Evolutionary conservation across 805 yeast species (phyloP).

Genomic region (Starmerella stigmatis): DNA sequence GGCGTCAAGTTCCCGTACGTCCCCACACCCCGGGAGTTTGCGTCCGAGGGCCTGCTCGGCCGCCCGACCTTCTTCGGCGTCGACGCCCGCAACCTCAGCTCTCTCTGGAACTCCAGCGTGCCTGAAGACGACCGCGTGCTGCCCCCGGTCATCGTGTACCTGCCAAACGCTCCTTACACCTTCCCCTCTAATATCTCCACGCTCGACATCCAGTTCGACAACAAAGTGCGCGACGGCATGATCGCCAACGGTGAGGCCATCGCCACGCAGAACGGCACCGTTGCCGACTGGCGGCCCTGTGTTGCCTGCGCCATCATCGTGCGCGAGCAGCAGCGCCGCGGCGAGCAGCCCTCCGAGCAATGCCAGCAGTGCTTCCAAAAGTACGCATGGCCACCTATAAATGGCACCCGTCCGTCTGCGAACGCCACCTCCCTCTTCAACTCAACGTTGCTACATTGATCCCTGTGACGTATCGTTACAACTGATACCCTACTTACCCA

Average conservation of each 20-base stretch:
- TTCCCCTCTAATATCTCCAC: constrained; percentile 57
- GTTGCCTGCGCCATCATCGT: constrained; percentile 67
- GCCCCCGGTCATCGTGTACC: constrained; percentile 52
- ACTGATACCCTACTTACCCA: no score
- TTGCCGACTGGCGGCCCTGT: constrained; percentile 53
- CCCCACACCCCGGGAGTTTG: constrained; percentile 35
- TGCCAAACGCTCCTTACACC: constrained; percentile 54
- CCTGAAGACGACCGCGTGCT: background rate
- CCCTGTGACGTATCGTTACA: no score
- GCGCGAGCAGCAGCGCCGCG: constrained; percentile 57
- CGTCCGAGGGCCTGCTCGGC: constrained; percentile 32
- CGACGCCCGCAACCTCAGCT: constrained; percentile 37
- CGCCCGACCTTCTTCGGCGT: constrained; percentile 79
- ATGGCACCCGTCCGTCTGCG: background rate
- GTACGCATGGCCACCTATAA: constrained; percentile 30
- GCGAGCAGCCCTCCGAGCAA: constrained; percentile 48
- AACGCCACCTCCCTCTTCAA: no score
- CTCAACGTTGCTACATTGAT: no score
- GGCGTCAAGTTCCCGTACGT: constrained; percentile 18
- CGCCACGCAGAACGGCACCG: constrained; percentile 50
- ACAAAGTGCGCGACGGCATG: constrained; percentile 44
- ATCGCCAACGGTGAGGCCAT: constrained; percentile 61
- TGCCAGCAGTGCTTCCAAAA: constrained; percentile 54
- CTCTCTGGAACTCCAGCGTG: constrained; percentile 34
- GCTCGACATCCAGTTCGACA: constrained; percentile 47